Conservation (phyloP, 257 asterid species). For the Scutellaria baicalensis region DNA sequence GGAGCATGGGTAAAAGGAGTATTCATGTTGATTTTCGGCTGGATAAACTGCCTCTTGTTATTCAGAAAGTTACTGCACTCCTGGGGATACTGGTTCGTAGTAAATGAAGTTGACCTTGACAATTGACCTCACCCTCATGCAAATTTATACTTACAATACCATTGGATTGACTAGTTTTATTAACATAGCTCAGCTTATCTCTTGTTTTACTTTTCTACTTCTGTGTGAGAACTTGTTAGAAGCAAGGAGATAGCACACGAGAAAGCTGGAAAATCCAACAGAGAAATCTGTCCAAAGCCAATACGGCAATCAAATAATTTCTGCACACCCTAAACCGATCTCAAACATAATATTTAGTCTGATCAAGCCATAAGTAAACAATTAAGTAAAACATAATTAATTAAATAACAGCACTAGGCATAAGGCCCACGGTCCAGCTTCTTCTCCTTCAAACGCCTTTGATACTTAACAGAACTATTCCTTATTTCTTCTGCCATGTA, state of each 20-base stretch:
- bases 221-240: background rate
- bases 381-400: too few species aligned
- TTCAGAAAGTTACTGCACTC: slow-evolving; percentile 87
- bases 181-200: background rate
- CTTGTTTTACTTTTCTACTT: background rate
- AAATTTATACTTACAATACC: background rate
- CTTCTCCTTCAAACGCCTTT: too few species aligned
- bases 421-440: too few species aligned
- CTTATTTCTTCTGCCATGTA: background rate
- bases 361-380: too few species aligned
- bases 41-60: slow-evolving; percentile 65
- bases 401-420: too few species aligned
- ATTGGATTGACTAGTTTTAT: background rate
- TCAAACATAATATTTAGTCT: too few species aligned
- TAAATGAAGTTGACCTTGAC: background rate
- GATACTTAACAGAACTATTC: too few species aligned
- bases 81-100: slow-evolving; percentile 84
- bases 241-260: too few species aligned
- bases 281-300: too few species aligned
- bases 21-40: slow-evolving; percentile 56
- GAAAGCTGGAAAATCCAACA: too few species aligned
- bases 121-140: background rate
- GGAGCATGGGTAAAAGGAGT: slow-evolving; percentile 40
- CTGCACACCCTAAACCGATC: too few species aligned
- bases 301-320: too few species aligned